These are phyloP conservation scores for Xenoacremonium recifei DNA, from an alignment of 2,329 filamentous ascomycete genomes.

Conservation along the genomic window DNA sequence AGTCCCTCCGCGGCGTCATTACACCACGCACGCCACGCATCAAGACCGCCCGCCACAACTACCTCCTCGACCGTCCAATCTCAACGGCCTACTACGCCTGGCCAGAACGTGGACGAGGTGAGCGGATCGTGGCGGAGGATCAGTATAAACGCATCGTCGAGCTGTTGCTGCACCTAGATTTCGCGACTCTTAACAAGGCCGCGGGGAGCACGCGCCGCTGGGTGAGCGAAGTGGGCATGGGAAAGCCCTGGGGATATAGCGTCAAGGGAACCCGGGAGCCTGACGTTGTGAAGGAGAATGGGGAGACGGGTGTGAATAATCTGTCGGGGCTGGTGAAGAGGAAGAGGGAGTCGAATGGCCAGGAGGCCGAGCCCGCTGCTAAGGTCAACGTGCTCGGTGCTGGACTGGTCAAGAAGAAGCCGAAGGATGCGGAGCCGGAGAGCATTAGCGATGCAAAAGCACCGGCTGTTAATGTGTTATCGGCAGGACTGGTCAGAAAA, in stretches of 20 bases:
- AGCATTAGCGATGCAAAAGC: constrained; percentile 7
- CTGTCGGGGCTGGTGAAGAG: constrained; percentile 48
- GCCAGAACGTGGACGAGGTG: constrained; percentile 60
- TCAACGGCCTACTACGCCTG: constrained; percentile 64
- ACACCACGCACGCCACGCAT: constrained; percentile 61
- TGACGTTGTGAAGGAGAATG: constrained; percentile 10
- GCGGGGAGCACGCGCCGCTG: constrained; percentile 66
- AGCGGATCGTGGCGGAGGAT: constrained; percentile 60
- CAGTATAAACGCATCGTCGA: constrained; percentile 68
- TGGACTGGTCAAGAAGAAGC: constrained; percentile 53
- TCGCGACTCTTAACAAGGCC: constrained; percentile 63
- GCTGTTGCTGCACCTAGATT: constrained; percentile 71
- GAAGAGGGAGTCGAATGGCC: constrained; percentile 35
- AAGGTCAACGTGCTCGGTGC: constrained; percentile 47
- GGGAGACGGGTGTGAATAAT: constrained; percentile 39
- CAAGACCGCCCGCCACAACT: constrained; percentile 56
- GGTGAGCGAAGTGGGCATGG: constrained; percentile 63
- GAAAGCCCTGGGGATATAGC: constrained; percentile 50
- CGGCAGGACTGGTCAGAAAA: constrained; percentile 51
- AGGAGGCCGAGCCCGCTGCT: constrained; percentile 12
- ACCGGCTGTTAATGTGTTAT: constrained; percentile 45
- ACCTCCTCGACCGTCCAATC: constrained; percentile 48
- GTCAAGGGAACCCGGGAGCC: constrained; percentile 41
- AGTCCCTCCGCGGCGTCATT: constrained; percentile 58
- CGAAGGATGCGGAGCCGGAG: constrained; percentile 37